A percentile compares a stretch with the other conserved stretches of the same genome.
phyloP scores from a whole-genome alignment of 202 grass and related monocot species.

The Zoysia matrella region DNA sequence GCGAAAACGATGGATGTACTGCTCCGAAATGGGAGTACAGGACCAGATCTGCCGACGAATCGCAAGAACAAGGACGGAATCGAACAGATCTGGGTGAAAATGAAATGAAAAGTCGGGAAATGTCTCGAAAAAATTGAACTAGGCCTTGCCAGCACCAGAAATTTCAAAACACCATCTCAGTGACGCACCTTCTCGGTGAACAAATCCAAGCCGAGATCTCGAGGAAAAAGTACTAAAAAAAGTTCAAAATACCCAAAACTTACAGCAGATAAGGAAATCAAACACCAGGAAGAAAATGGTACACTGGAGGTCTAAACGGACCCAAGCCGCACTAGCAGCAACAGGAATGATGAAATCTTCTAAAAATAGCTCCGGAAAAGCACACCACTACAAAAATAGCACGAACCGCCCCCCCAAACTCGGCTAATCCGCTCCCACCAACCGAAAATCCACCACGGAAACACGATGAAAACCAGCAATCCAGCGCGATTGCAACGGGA shows the following conservation, averaged over 20 bases:
- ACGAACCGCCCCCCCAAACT: background rate
- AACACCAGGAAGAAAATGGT: too few species aligned
- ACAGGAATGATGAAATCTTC: background rate
- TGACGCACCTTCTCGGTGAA: background rate
- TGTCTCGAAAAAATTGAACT: background rate
- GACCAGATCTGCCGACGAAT: slow-evolving; percentile 31
- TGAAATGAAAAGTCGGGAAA: background rate
- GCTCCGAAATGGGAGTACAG: background rate
- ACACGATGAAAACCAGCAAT: background rate
- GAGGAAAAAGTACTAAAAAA: background rate
- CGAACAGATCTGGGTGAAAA: background rate
- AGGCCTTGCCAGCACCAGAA: background rate
- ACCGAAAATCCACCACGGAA: background rate
- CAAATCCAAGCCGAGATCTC: background rate
- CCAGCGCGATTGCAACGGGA: too few species aligned
- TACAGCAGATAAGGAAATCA: background rate
- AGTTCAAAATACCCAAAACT: background rate
- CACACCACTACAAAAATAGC: background rate
- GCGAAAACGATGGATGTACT: slow-evolving; percentile 21
- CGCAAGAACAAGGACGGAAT: background rate
- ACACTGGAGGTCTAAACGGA: background rate
- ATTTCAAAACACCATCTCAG: background rate
- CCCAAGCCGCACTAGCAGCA: background rate
- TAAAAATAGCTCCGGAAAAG: background rate
- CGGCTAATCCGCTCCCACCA: background rate